Evolutionary conservation across 768 basidiomycete species (phyloP).

Genomic region (Megacollybia marginata): DNA sequence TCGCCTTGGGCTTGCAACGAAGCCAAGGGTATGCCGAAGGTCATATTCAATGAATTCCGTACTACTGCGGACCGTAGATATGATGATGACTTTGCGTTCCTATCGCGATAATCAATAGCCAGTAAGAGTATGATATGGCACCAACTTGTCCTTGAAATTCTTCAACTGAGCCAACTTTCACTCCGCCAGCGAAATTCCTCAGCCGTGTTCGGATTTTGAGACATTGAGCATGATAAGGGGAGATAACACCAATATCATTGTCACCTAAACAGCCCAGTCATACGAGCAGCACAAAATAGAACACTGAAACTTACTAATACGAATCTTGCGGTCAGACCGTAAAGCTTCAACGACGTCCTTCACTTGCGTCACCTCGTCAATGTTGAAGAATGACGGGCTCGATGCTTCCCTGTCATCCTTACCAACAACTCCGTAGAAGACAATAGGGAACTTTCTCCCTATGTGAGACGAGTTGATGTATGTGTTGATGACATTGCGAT

Average conservation of each 20-base stretch:
- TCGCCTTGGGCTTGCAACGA: conserved; percentile 44
- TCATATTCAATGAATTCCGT: conserved; percentile 41
- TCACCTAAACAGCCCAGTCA: conserved; percentile 21
- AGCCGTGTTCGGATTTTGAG: conserved; percentile 39
- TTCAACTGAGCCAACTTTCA: conserved; percentile 36
- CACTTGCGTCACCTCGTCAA: conserved; percentile 48
- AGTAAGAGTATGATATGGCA: conserved; percentile 7
- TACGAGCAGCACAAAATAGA: neutral
- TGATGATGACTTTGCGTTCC: conserved; percentile 52
- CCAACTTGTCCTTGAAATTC: conserved; percentile 35
- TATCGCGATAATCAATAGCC: conserved; percentile 18
- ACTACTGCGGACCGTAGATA: conserved; percentile 53
- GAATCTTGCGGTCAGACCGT: conserved; percentile 10
- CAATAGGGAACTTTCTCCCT: conserved; percentile 45
- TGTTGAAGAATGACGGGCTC: conserved; percentile 69
- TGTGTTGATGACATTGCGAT: conserved; percentile 22
- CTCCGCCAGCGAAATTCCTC: conserved; percentile 4
- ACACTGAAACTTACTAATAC: conserved; percentile 16
- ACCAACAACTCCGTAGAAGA: conserved; percentile 55
- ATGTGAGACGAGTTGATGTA: conserved; percentile 28
- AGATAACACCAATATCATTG: conserved; percentile 55
- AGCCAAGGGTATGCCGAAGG: conserved; percentile 48
- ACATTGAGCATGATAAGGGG: conserved; percentile 60
- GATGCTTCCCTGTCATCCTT: conserved; percentile 60
- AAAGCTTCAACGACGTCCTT: conserved; percentile 30